Evolutionary conservation across 2,329 filamentous ascomycete species (phyloP).

Genomic region (Clarireedia homoeocarpa): DNA sequence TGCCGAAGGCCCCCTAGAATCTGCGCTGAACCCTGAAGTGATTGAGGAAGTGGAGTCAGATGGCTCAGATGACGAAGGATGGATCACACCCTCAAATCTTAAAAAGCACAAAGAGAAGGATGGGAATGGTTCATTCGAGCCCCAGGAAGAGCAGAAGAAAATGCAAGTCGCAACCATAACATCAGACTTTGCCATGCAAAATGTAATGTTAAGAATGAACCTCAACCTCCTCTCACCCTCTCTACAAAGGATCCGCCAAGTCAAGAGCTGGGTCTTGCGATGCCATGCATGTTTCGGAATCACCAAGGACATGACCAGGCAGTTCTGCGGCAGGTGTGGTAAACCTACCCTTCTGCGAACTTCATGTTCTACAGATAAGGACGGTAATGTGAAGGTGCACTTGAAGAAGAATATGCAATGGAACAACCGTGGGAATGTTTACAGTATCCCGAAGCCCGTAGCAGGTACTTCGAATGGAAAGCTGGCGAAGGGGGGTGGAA

Average conservation of each 20-base stretch:
- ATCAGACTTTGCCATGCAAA: slow-evolving; percentile 96
- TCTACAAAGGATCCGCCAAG: slow-evolving; percentile 70
- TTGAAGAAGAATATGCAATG: slow-evolving; percentile 93
- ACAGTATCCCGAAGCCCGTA: slow-evolving; percentile 84
- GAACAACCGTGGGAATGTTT: slow-evolving; percentile 89
- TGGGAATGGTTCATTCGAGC: slow-evolving; percentile 37
- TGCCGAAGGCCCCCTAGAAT: background rate
- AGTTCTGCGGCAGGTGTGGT: slow-evolving; percentile 90
- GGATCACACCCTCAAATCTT: slow-evolving; percentile 93
- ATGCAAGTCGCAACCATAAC: slow-evolving; percentile 90
- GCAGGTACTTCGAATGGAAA: slow-evolving; percentile 76
- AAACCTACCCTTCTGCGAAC: slow-evolving; percentile 79
- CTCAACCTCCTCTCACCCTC: slow-evolving; percentile 77
- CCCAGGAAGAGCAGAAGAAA: slow-evolving; percentile 48
- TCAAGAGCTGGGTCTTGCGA: slow-evolving; percentile 83
- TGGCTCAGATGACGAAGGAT: slow-evolving; percentile 59
- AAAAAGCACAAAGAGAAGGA: slow-evolving; percentile 74
- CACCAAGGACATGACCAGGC: slow-evolving; percentile 74
- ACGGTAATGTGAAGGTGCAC: slow-evolving; percentile 76
- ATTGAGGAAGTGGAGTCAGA: slow-evolving; percentile 23
- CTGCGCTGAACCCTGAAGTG: slow-evolving; percentile 16
- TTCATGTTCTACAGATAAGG: slow-evolving; percentile 73
- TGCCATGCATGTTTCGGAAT: slow-evolving; percentile 91
- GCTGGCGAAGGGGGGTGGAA: slow-evolving; percentile 59
- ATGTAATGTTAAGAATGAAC: slow-evolving; percentile 90